Evolutionary conservation across 441 rosid species (phyloP), one percentile per base, ranked within the genome.

Genomic region (Corymbia calophylla): DNA sequence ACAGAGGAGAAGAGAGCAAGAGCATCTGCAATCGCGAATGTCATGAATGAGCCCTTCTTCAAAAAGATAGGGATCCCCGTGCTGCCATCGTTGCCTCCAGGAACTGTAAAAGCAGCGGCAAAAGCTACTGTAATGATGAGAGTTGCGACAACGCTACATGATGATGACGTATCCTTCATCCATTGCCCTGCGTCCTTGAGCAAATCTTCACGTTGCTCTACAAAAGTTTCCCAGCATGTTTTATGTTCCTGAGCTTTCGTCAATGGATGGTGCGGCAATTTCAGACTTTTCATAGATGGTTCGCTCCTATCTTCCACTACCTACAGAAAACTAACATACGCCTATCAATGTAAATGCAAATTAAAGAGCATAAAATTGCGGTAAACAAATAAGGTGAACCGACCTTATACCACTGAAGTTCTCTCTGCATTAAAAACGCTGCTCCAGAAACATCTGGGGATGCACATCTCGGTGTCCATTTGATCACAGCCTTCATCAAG

Each of bases 21-120:
- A n/a, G 9, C 35, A 1, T 64, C 73, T n/a, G 73, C 39, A n/a
- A n/a, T 4, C 0, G 19, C 19, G 10, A 64, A 64, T 64, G 7
- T 5, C 9, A n/a, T n/a, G 19, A 64, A 64, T 15, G 35, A n/a
- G 18, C 5, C 2, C 19, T 0, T 3, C 0, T 14, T 2, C 1
- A 64, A 1, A n/a, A 64, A 14, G 35, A 7, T 15, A 4, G 35
- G 70, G 35, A 29, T 29, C 70, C 70, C 35, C 2, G 9, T 64
- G 3, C 9, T 5, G 2, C 5, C 8, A 2, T 64, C 9, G 18
- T n/a, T 15, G 73, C 73, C 73, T n/a, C 21, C 39, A 3, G 73
- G 73, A 3, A n/a, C 10, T 2, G 73, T n/a, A n/a, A 64, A 64
- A n/a, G 9, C 35, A 0, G 35, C 73, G n/a, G 39, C 3, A 8